Evolutionary conservation across 2,329 filamentous ascomycete species (phyloP), one percentile per base, ranked within the genome.

Genomic region (Mycosphaerella sp.): DNA sequence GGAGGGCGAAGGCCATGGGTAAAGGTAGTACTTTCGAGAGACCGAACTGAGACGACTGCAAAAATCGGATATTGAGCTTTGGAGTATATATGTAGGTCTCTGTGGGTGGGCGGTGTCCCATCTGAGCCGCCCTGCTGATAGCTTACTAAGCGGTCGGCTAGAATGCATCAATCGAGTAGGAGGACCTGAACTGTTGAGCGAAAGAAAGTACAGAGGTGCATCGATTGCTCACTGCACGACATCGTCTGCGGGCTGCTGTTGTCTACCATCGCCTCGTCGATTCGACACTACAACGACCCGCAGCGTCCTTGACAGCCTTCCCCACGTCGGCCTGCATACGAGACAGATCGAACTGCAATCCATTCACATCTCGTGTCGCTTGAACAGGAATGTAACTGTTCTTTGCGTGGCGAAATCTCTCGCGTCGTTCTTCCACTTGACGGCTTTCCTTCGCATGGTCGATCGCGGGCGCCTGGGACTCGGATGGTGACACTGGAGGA

Each of bases 1-100:
- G 48, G 49, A 66, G 43, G 7, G 41, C 29, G 55, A 62, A 57
- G 1, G 53, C 17, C 53, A 55, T 45, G 23, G 12, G 12, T 29
- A 17, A 2, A 3, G 8, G 6, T 6, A 17, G 23, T 26, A 12
- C 5, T 12, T 12, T 3, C 8, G 12, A 32, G 12, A 31, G 6
- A 4, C n/a, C 6, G 26, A 31, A 31, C 10, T 32, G 2, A 45
- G 3, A 46, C 11, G 11, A 10, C n/a, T 4, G 29, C 4, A 10
- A n/a, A 34, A 11, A 26, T 26, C 26, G 29, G 26, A 14, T 11
- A 17, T 2, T 7, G 14, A 23, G 45, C 8, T 40, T 3, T 31
- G 9, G 36, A 36, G 34, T 4, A 36, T 36, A 9, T 36, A 8
- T 36, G 12, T 36, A n/a, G 4, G 12, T 36, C 12, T 36, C 34